Percentiles rank a stretch among this genome's conserved stretches.
These are phyloP conservation scores for Termitomyces sp. DNA, from an alignment of 768 basidiomycete species.

Conservation along the genomic window DNA sequence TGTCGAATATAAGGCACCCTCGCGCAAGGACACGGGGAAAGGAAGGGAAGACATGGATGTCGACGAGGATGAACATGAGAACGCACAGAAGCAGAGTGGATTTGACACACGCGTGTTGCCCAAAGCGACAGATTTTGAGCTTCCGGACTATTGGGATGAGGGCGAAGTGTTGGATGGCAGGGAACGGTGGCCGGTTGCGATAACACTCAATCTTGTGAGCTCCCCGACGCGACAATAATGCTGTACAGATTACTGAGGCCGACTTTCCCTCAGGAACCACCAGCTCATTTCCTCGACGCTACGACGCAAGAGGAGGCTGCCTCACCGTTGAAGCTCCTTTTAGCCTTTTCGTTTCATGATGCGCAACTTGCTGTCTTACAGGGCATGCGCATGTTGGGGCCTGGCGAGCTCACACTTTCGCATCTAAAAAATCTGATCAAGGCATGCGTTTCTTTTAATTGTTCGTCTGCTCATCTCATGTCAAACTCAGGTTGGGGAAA, in stretches of 20 bases:
- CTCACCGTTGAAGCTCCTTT: conserved; percentile 53
- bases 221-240: too few relatives aligned
- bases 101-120: conserved; percentile 53
- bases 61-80: conserved; percentile 31
- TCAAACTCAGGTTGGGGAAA: conserved; percentile 54
- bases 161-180: conserved; percentile 63
- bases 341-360: conserved; percentile 60
- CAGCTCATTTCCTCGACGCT: conserved; percentile 72
- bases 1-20: conserved; percentile 60
- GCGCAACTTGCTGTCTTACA: conserved; percentile 42
- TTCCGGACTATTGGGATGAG: conserved; percentile 86
- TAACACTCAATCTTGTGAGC: conserved; percentile 77
- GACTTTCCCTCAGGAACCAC: conserved; percentile 39
- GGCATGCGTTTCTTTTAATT: conserved; percentile 32
- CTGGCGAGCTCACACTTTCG: conserved; percentile 49
- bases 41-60: conserved; percentile 51
- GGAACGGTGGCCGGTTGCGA: conserved; percentile 69
- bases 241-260: neutral
- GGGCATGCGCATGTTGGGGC: conserved; percentile 61
- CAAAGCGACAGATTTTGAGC: conserved; percentile 75
- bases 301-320: conserved; percentile 69
- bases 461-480: neutral
- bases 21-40: conserved; percentile 8
- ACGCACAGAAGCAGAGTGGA: conserved; percentile 34
- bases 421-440: conserved; percentile 51